Conservation (phyloP, 768 basidiomycete genomes). For the Cyclocybe aegerita region DNA sequence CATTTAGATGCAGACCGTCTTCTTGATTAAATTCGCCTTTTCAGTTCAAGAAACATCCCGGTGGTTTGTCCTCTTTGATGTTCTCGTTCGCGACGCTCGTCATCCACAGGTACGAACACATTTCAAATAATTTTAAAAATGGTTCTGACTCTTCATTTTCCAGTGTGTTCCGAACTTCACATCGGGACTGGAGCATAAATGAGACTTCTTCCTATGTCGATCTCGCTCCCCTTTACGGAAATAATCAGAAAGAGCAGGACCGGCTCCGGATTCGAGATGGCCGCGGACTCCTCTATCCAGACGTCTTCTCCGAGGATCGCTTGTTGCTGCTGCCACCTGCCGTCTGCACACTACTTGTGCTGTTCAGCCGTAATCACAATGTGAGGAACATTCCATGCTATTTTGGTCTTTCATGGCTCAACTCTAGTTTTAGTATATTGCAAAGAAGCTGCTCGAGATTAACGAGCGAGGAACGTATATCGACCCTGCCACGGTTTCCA, state of each 20-base stretch:
- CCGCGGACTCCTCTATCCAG: slow-evolving; percentile 63
- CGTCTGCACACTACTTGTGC: slow-evolving; percentile 69
- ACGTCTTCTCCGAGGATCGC: slow-evolving; percentile 78
- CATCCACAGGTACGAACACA: slow-evolving; percentile 59
- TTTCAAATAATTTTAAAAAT: background rate
- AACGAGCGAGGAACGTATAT: slow-evolving; percentile 71
- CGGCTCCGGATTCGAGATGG: slow-evolving; percentile 60
- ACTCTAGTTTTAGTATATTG: slow-evolving; percentile 61
- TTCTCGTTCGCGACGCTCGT: slow-evolving; percentile 83
- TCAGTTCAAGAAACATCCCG: slow-evolving; percentile 76
- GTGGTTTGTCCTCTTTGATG: slow-evolving; percentile 76
- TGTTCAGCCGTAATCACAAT: slow-evolving; percentile 91
- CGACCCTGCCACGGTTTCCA: slow-evolving; percentile 49
- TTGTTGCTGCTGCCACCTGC: slow-evolving; percentile 79
- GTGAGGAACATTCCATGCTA: slow-evolving; percentile 37
- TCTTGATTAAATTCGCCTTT: slow-evolving; percentile 4
- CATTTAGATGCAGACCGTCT: background rate
- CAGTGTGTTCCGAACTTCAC: slow-evolving; percentile 84
- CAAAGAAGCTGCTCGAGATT: slow-evolving; percentile 71
- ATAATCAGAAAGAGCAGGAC: slow-evolving; percentile 60
- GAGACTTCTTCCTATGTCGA: slow-evolving; percentile 88
- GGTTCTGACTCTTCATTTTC: background rate
- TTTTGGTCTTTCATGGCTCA: background rate
- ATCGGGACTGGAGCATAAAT: slow-evolving; percentile 66
- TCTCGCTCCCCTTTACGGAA: slow-evolving; percentile 80